Percentiles rank a stretch among this genome's conserved stretches.
These are phyloP conservation scores for Cyanidium caldarium DNA, from an alignment of 23 red algal species.

Conservation along the genomic window DNA sequence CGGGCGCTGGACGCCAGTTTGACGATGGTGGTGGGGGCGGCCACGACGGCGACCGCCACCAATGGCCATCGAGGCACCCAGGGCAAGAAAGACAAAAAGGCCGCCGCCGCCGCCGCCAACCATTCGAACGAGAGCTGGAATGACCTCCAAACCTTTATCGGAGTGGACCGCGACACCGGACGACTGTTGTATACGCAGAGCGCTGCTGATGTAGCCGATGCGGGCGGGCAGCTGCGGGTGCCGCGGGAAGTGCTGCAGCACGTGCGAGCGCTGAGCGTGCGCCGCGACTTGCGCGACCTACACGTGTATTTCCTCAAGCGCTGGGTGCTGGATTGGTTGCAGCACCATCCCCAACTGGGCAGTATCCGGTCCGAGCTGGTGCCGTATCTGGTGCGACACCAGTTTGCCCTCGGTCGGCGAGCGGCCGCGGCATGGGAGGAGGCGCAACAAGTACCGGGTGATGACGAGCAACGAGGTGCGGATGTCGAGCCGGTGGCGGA, in stretches of 20 bases:
- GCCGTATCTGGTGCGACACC: constrained; percentile 5
- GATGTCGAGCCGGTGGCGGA: background rate
- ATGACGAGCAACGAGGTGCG: background rate
- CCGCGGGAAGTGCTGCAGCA: background rate
- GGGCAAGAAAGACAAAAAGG: background rate
- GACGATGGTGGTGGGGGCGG: background rate
- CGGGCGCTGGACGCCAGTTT: background rate
- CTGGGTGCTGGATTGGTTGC: constrained; percentile 8
- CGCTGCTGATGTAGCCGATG: background rate
- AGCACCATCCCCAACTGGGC: background rate
- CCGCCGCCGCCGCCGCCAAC: background rate
- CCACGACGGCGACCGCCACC: background rate
- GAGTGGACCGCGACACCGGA: background rate
- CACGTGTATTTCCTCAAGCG: constrained; percentile 9
- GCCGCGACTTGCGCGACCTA: background rate
- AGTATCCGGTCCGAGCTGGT: constrained; percentile 14
- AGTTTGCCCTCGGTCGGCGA: background rate
- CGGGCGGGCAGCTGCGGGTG: background rate
- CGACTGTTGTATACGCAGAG: background rate
- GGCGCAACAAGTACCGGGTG: no score
- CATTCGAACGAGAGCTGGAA: background rate
- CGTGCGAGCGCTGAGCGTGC: background rate
- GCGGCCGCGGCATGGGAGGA: no score
- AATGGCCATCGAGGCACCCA: background rate
- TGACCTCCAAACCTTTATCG: background rate